Base-by-base conservation (phyloP, 495 filamentous ascomycete genomes). In the Articulospora tetracladia region DNA sequence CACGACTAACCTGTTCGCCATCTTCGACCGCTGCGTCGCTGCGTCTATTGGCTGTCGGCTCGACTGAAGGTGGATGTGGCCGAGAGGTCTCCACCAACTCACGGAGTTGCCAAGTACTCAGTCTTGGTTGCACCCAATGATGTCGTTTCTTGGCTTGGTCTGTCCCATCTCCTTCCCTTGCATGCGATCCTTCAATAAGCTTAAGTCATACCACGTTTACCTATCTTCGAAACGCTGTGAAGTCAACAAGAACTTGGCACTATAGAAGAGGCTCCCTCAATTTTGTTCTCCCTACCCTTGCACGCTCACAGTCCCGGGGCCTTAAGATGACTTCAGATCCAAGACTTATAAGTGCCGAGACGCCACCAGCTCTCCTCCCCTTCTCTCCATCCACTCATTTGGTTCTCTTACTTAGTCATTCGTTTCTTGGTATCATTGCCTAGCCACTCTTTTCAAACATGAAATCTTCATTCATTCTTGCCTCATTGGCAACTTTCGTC, bases 391-490 rank as follows among this genome's bases (percentile, higher is more conserved):
- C 30, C 30, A 15, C 30, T 34, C 30, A 7, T 34, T 34, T 6
- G 30, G 30, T 34, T 44, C 39, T 8, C n/a, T 17, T 11, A n/a
- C 39, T 44, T 55, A 17, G 20, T 36, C 28, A 36, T 36, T 32
- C 53, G 36, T 54, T 55, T 55, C 39, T 34, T 28, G 17, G 28
- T 32, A 25, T 32, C 24, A 27, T 53, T 53, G 12, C 50, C 23
- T 54, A 36, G 25, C 20, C 34, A 36, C 15, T 36, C 27, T 23
- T 55, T 57, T 24, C 25, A 41, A 57, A 27, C 23, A 57, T 57
- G 55, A 34, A 41, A 25, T 47, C 15, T 17, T 57, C 55, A 2
- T 1, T 49, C 22, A 22, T 57, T 57, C 24, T 57, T 4, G 55
- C 44, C 34, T 15, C 12, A 2, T 57, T 57, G 55, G 34, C 44